Evolutionary conservation across 1,284 basidiomycete species (phyloP), one percentile per base, ranked within the genome.

Genomic region (Mycena citricolor): DNA sequence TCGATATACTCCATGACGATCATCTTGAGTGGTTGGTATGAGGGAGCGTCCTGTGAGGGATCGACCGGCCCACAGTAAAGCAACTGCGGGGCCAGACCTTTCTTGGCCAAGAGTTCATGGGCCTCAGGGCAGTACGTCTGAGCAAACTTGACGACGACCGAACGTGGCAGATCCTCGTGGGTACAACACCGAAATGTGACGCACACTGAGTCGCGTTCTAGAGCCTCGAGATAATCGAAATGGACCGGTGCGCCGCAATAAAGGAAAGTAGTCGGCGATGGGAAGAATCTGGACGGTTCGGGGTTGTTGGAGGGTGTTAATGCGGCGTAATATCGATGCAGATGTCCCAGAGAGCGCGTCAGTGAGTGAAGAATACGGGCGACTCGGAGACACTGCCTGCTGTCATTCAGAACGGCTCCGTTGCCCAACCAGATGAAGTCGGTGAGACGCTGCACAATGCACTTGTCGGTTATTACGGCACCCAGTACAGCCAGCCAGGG

Each of bases 91-190:
- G 54, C 54, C 30, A 50, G 17, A 10, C 34, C 33, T n/a, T 41
- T 16, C 8, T 23, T 11, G n/a, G 32, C 42, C 35, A 55, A 31
- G n/a, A 39, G 24, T 16, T 14, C 7, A 35, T 55, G 54, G 13
- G 32, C 54, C 6, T 23, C 42, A 17, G 17, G 14, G 14, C 45
- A 39, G 34, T 55, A 55, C 8, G 22, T 24, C 5, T 39, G 28
- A 12, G 43, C 50, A 42, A 54, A 54, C 31, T 54, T 54, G 38
- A 54, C 40, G 8, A 49, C 50, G 33, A 43, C 20, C n/a, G n/a
- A n/a, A n/a, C n/a, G n/a, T n/a, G n/a, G n/a, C 5, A 29, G n/a
- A n/a, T 19, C 16, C n/a, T 29, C 25, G 5, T n/a, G 11, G 14
- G 25, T n/a, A 17, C 11, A 29, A 28, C 36, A 38, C 11, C 14